Conservation (phyloP, 208 protist species). For the Trypanosoma lewisi region DNA sequence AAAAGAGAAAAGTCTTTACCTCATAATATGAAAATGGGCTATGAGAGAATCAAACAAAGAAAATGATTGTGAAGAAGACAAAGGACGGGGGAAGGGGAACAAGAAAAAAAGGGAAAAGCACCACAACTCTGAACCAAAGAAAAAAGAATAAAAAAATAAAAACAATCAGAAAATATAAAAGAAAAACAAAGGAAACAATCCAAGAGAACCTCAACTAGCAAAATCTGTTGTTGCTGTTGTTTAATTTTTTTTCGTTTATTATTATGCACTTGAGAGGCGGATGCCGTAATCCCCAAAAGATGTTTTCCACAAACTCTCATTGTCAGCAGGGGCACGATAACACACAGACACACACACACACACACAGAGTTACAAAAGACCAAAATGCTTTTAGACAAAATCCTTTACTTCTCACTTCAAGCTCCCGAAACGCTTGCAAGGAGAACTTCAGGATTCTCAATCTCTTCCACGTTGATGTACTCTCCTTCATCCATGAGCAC, state of each 20-base stretch:
- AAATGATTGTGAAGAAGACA: slow-evolving; percentile 3
- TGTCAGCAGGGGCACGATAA: too few species aligned
- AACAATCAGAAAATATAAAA: slow-evolving; percentile 1
- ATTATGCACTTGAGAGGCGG: too few species aligned
- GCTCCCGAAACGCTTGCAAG: not conserved
- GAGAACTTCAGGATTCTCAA: slow-evolving; percentile 16
- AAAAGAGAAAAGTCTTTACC: too few species aligned
- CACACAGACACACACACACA: too few species aligned
- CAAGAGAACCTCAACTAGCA: too few species aligned
- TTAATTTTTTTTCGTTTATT: not conserved
- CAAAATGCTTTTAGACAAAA: too few species aligned
- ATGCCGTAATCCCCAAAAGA: too few species aligned
- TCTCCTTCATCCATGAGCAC: slow-evolving; percentile 28
- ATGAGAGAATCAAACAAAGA: too few species aligned
- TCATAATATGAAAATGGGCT: too few species aligned
- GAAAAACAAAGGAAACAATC: slow-evolving; percentile 4
- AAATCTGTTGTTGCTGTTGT: not conserved
- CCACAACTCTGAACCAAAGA: not conserved
- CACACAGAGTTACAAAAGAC: too few species aligned
- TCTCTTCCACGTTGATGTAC: slow-evolving; percentile 41
- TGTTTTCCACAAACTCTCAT: not conserved
- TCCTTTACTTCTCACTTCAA: not conserved
- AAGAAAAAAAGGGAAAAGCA: not conserved
- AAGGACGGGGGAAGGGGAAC: not conserved
- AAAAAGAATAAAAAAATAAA: slow-evolving; percentile 8